Evolutionary conservation across 257 asterid genomes (phyloP).

Genomic region (Haberlea rhodopensis): DNA sequence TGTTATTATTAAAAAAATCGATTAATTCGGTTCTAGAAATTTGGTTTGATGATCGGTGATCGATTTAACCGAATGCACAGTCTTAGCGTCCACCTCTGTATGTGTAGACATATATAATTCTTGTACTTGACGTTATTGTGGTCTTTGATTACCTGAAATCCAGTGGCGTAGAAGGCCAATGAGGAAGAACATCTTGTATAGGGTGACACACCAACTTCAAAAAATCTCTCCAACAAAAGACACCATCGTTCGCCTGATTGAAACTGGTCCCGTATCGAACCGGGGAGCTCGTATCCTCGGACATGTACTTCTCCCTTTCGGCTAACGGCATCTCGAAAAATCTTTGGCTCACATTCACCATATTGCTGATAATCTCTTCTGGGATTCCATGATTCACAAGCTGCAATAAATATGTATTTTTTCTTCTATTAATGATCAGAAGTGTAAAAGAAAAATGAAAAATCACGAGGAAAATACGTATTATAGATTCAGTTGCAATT

Average conservation of each 20-base stretch:
- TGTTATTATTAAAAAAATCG: too few species aligned
- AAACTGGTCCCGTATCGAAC: constrained; percentile 92
- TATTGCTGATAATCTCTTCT: constrained; percentile 39
- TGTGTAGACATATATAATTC: not conserved
- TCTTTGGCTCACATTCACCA: constrained; percentile 50
- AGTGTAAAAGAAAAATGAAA: not conserved
- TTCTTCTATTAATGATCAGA: not conserved
- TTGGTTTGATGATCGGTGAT: too few species aligned
- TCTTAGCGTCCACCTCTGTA: too few species aligned
- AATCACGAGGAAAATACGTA: too few species aligned
- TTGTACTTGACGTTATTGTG: not conserved
- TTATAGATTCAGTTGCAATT: too few species aligned
- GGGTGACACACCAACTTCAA: constrained; percentile 73
- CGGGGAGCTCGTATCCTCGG: constrained; percentile 49
- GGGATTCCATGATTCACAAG: constrained; percentile 71
- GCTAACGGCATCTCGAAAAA: constrained; percentile 67
- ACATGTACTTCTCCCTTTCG: constrained; percentile 85
- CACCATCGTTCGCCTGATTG: constrained; percentile 76
- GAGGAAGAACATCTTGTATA: constrained; percentile 49
- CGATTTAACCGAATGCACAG: too few species aligned
- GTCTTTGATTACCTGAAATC: constrained; percentile 56
- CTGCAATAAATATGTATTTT: constrained; percentile 34
- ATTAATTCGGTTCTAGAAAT: too few species aligned
- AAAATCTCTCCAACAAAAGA: constrained; percentile 89
- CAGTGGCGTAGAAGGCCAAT: constrained; percentile 84